Evolutionary conservation across 441 rosid genomes (phyloP), one percentile per base, ranked within the genome.

Genomic region (Brassica hybrid): DNA sequence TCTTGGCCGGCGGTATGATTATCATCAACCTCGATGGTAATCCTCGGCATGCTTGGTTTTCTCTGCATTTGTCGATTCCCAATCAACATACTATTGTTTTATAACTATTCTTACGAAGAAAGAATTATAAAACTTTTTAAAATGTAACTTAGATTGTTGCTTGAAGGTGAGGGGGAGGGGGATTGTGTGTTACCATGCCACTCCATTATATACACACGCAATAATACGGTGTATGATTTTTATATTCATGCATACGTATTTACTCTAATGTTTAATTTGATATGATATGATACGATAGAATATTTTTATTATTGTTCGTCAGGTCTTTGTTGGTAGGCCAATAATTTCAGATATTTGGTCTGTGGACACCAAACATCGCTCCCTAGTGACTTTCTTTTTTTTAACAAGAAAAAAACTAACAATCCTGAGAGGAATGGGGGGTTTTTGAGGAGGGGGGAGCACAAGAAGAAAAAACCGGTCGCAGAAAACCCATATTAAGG

Each of bases 321-420:
- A 12, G 65, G 80, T 77, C 67, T 71, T 71, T 71, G 45, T 77
- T 57, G 76, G 76, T 65, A 65, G 76, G 68, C 72, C 80, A 77
- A 65, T 77, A 77, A 77, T 77, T 66, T 72, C 76, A 65, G 72
- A 77, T 71, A 71, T 76, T 25, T 76, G 71, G 80, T 64, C 65
- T 64, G 80, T 63, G 66, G 71, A 64, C 66, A 56, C 59, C 80
- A 56, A 76, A 76, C 65, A 30, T 30, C 34, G 34, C 34, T 30
- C 34, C 34, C 34, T 30, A 43, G 48, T 66, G 57, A 17, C 18
- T 32, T 19, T 17, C 9, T 12, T 32, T 19, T 18, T 13, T 13
- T 6, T 5, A 48, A 48, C 41, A 12, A 23, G 5, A 21, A 65
- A 6, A 41, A 34, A 6, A 23, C 38, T 14, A 71, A 0, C 12